Percentiles rank a stretch among this genome's conserved stretches.
phyloP scores from a whole-genome alignment of 208 protist genomes.

The Crithidia fasciculata region DNA sequence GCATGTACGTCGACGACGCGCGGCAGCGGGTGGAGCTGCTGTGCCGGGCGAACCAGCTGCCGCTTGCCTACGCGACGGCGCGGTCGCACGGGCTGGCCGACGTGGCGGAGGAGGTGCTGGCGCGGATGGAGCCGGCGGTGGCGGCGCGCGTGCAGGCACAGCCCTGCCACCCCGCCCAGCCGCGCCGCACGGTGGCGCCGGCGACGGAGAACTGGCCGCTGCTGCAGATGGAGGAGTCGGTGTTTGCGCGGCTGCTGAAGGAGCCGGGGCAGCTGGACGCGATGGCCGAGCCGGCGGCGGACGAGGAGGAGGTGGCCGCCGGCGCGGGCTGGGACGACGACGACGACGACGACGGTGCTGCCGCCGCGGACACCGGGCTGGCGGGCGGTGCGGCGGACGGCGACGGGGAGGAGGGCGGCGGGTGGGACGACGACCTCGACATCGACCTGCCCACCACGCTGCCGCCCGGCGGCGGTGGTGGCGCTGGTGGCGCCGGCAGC shows the following conservation, averaged over 20 bases:
- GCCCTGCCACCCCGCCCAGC: constrained; percentile 1
- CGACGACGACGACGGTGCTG: constrained; percentile 36
- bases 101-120: constrained; percentile 57
- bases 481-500: neutral
- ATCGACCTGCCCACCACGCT: constrained; percentile 58
- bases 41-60: constrained; percentile 63
- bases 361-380: constrained; percentile 4
- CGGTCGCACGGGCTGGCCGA: constrained; percentile 90
- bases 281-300: constrained; percentile 31
- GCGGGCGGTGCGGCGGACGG: constrained; percentile 13
- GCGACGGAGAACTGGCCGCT: constrained; percentile 84
- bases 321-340: constrained; percentile 69
- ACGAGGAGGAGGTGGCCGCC: constrained; percentile 35
- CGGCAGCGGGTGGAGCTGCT: constrained; percentile 88
- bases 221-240: constrained; percentile 78
- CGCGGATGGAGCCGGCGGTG: constrained; percentile 59
- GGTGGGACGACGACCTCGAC: constrained; percentile 83
- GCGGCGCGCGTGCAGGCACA: constrained; percentile 40
- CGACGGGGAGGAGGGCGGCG: constrained; percentile 39
- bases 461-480: neutral
- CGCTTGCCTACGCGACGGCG: constrained; percentile 34
- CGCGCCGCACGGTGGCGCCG: constrained; percentile 28
- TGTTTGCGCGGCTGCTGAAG: constrained; percentile 79
- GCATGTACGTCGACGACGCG: constrained; percentile 93
- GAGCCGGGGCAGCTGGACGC: constrained; percentile 58